Base-by-base conservation (phyloP, 441 rosid genomes). In the Mallotus japonicus region DNA sequence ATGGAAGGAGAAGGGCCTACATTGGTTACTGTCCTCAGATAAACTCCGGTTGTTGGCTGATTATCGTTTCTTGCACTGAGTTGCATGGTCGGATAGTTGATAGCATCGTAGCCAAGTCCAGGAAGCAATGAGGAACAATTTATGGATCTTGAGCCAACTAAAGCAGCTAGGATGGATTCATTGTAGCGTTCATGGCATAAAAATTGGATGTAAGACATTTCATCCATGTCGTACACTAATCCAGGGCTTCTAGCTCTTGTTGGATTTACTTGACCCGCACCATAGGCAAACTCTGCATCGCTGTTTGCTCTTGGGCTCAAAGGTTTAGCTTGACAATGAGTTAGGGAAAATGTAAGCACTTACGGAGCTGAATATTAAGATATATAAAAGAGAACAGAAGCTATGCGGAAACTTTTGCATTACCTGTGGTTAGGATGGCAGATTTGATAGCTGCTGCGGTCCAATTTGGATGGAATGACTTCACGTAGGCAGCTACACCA, bases 21-120 rank as follows among this genome's bases (percentile, higher is more conserved):
- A 19, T 93, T 93, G 1, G 94, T 88, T 51, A 84, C 94, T 0
- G 85, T 88, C 81, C 98, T 60, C 5, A 78, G 40, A 17, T 90
- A 79, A 55, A 75, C 67, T 7, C 82, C 91, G 3, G 62, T 64
- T 0, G 80, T 80, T 8, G 80, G 76, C 14, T 70, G 59, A 1
- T 81, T 32, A 6, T 82, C 84, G 8, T 84, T 79, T 71, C 78
- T 84, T 50, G 85, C 61, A 19, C 83, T 86, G 0, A 86, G 84
- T 34, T 93, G 98, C 40, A 93, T 78, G 7, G 98, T 88, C 1
- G 97, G 98, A 72, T 93, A 93, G 75, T 93, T 93, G 7, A 91
- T 78, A 75, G 87, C 88, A 74, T 85, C 94, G 0, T 88, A 84
- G 47, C 97, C 92, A 13, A 84, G 62, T 55, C 91, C 93, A 3